Base-by-base conservation (phyloP, 129 eudicot genomes). In the Centella asiatica region DNA sequence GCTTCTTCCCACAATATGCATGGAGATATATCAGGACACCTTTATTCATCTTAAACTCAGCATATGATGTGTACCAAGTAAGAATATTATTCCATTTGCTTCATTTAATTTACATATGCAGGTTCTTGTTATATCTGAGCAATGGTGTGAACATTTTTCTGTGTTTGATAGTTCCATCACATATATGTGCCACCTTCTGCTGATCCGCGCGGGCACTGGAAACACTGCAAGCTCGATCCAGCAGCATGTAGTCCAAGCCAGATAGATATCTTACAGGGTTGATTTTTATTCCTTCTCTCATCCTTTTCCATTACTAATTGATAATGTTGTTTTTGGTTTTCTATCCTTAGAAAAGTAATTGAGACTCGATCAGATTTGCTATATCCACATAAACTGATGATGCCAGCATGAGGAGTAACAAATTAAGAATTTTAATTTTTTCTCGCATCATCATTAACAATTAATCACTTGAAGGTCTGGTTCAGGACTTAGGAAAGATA, bases 21-120 rank as follows among this genome's bases (percentile, higher is more conserved):
- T 68, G 87, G 44, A 66, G 62, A 66, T 87, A 81, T 80, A 84
- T 84, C 65, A 67, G 64, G 58, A 86, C 98, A 3, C 98, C 98
- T 24, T 68, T 74, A 27, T 92, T 92, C 71, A 65, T 92, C 88
- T 72, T 92, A 69, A 92, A 92, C 81, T 57, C 96, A 1, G 98
- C 98, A 23, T 92, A 92, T 47, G 98, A 92, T 56, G 90, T 84
- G 61, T 92, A 61, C 71, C 98, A 92, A 79, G 98, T 92, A 87
- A 81, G 90, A 50, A 47, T 63, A n/a, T n/a, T n/a, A n/a, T n/a
- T 52, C 20, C 33, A 22, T 18, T n/a, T n/a, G n/a, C n/a, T n/a
- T n/a, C n/a, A n/a, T n/a, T n/a, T n/a, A n/a, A n/a, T n/a, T n/a
- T n/a, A n/a, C n/a, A n/a, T 26, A 39, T 20, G 37, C 12, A 23